These are phyloP conservation scores for Andrographis paniculata DNA, from an alignment of 305 asterid species.

Conservation along the genomic window DNA sequence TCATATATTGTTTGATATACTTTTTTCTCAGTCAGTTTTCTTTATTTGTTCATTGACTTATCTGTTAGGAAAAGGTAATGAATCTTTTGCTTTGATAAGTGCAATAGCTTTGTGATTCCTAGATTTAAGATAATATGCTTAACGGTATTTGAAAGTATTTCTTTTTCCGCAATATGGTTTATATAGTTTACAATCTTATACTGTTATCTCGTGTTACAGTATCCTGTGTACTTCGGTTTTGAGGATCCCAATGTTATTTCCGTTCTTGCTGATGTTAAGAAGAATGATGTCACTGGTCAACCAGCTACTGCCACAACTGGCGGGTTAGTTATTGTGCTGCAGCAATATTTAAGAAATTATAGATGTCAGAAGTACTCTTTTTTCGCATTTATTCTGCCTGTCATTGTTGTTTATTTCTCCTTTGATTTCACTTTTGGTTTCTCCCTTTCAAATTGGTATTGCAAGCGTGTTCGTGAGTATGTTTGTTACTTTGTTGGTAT, in stretches of 20 bases:
- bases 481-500: too few relatives aligned
- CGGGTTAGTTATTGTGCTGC: slow-evolving; percentile 92
- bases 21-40: too few relatives aligned
- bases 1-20: too few relatives aligned
- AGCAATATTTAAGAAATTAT: slow-evolving; percentile 6
- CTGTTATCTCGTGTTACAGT: slow-evolving; percentile 45
- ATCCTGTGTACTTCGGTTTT: slow-evolving; percentile 95
- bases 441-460: too few relatives aligned
- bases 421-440: too few relatives aligned
- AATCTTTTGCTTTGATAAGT: too few relatives aligned
- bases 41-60: too few relatives aligned
- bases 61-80: too few relatives aligned
- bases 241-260: slow-evolving; percentile 67
- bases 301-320: slow-evolving; percentile 98
- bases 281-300: slow-evolving; percentile 54
- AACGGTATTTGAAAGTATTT: not conserved
- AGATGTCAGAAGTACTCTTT: too few relatives aligned
- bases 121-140: slow-evolving; percentile 8
- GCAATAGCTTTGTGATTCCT: slow-evolving; percentile 9
- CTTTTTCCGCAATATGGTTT: not conserved
- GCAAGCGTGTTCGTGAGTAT: too few relatives aligned
- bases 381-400: too few relatives aligned
- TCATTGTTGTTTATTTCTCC: too few relatives aligned
- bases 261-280: slow-evolving; percentile 59
- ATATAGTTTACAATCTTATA: slow-evolving; percentile 10